phyloP scores from a whole-genome alignment of 371 early-diverging fungal species.

The Scutellospora calospora region DNA sequence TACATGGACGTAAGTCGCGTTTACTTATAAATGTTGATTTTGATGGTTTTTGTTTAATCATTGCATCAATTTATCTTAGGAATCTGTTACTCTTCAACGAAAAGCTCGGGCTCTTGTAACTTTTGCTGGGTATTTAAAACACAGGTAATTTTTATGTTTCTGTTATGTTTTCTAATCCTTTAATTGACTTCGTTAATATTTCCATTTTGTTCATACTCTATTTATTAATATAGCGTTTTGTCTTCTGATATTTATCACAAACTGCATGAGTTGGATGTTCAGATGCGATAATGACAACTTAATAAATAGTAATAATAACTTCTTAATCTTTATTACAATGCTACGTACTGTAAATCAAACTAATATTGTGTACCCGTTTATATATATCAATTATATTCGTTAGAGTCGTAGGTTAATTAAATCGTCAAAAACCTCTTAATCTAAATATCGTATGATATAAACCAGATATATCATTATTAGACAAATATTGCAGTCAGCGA shows the following conservation, averaged over 20 bases:
- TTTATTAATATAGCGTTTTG: neutral
- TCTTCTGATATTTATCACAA: constrained; percentile 18
- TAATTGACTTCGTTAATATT: neutral
- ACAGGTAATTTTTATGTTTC: constrained; percentile 3
- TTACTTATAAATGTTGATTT: neutral
- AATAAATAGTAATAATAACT: no score
- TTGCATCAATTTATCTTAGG: neutral
- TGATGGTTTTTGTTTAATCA: neutral
- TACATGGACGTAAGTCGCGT: constrained; percentile 20
- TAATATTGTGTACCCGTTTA: no score
- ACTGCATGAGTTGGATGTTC: constrained; percentile 4
- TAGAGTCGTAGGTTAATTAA: no score
- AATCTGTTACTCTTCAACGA: constrained; percentile 5
- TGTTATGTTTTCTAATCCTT: neutral
- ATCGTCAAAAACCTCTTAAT: no score
- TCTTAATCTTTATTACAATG: no score
- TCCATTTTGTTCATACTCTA: no score
- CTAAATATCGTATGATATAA: no score
- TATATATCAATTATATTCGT: no score
- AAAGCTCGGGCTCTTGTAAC: constrained; percentile 19
- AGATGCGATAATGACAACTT: constrained; percentile 21
- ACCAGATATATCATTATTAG: no score
- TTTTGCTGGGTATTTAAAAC: constrained; percentile 36
- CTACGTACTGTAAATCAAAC: no score
- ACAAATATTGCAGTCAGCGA: no score